Evolutionary conservation across 768 basidiomycete genomes (phyloP), one percentile per base, ranked within the genome.

Genomic region (Heimioporus sp.): DNA sequence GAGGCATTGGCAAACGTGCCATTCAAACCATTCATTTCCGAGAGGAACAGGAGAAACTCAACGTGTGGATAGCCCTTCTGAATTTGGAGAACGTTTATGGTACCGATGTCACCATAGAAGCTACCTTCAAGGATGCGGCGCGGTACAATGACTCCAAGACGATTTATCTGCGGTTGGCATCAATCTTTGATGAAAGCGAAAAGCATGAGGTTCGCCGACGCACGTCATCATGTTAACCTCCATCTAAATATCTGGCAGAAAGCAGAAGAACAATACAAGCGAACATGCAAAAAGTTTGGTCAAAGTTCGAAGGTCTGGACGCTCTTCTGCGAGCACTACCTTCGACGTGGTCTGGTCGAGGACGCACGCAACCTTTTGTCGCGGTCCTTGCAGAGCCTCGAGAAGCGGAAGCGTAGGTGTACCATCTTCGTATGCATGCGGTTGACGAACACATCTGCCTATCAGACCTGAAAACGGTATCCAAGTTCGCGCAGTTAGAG

Each of bases 1-100:
- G 93, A 40, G 86, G 89, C 65, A 85, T 94, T 46, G 95, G 85
- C 43, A 80, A 82, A 48, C 83, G 91, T 20, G 96, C 94, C 5
- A 76, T 98, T 41, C 76, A 81, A 54, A 87, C 86, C 11, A 98
- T 99, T 72, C 88, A 80, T 65, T 98, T 96, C 76, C 82, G 96
- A 39, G 97, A 99, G 70, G 97, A 99, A 70, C 85, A 85, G 57
- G 97, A 99, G 71, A 92, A 89, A 66, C 71, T 98, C 56, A 99
- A 99, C 63, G 85, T 99, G 38, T 99, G 97, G 97, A 90, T 96
- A 65, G 97, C 96, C 10, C 71, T 96, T 43, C 80, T 99, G 55
- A 99, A 99, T 63, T 65, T 99, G 62, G 97, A 99, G 73, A 94
- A 94, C 59, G 74, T 85, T 13, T 98, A 95, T 64, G 97, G 97